phyloP scores from a whole-genome alignment of 345 rosid genomes.

The Corchorus capsularis region DNA sequence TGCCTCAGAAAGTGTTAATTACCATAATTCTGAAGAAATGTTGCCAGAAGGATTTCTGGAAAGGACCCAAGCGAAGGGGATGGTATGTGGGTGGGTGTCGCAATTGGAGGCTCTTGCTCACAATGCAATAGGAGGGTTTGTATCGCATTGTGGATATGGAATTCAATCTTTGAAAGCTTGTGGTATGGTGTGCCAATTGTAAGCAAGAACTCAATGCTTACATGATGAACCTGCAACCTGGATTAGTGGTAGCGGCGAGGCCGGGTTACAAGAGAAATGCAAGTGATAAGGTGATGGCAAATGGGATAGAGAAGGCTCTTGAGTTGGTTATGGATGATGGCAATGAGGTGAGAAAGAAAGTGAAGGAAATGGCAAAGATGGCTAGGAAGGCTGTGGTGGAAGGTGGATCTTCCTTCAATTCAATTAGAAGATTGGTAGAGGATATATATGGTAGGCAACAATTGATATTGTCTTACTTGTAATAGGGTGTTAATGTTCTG shows the following conservation, averaged over 20 bases:
- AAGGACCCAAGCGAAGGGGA: slow-evolving; percentile 27
- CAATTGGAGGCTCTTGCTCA: slow-evolving; percentile 26
- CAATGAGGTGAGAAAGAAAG: slow-evolving; percentile 28
- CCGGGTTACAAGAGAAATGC: slow-evolving; percentile 24
- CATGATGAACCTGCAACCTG: slow-evolving; percentile 45
- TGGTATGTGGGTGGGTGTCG: slow-evolving; percentile 32
- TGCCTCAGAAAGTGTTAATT: background rate
- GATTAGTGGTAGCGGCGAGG: slow-evolving; percentile 38
- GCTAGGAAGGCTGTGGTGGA: slow-evolving; percentile 32
- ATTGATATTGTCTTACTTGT: background rate
- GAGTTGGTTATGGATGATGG: slow-evolving; percentile 32
- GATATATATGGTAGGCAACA: slow-evolving; percentile 27
- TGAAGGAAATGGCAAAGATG: slow-evolving; percentile 30
- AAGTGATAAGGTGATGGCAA: slow-evolving; percentile 29
- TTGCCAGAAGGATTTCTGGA: slow-evolving; percentile 42
- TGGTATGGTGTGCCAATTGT: slow-evolving; percentile 47
- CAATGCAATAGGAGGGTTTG: slow-evolving; percentile 30
- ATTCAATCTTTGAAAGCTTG: slow-evolving; percentile 47
- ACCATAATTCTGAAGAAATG: background rate
- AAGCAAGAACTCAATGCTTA: slow-evolving; percentile 60
- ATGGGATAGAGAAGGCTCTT: slow-evolving; percentile 38
- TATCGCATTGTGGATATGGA: slow-evolving; percentile 44
- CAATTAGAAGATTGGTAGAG: slow-evolving; percentile 26
- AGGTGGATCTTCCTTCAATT: slow-evolving; percentile 42
- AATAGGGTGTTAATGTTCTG: too few species aligned